Percentiles rank a stretch among this genome's conserved stretches.
Conservation (phyloP, 2,329 filamentous ascomycete genomes). For the Blastomyces gilchristii region DNA sequence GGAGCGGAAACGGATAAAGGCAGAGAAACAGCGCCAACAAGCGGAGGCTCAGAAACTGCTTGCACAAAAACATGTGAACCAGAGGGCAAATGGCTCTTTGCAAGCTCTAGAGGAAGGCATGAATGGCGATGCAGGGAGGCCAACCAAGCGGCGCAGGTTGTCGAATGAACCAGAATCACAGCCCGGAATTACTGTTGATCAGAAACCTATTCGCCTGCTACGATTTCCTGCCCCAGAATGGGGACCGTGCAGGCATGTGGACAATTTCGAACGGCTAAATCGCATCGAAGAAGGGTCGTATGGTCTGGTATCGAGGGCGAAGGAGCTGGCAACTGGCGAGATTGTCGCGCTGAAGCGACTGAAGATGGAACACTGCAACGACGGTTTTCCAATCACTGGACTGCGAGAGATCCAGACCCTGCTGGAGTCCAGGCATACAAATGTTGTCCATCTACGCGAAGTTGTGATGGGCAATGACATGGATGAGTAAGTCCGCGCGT, state of each 20-base stretch:
- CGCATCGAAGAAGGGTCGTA: slow-evolving; percentile 97
- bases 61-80: slow-evolving; percentile 23
- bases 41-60: slow-evolving; percentile 34
- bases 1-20: slow-evolving; percentile 74
- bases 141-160: slow-evolving; percentile 53
- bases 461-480: slow-evolving; percentile 65
- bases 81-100: not conserved
- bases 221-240: slow-evolving; percentile 61
- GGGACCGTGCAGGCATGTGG: slow-evolving; percentile 63
- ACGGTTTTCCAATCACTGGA: slow-evolving; percentile 86
- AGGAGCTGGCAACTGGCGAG: slow-evolving; percentile 59
- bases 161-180: slow-evolving; percentile 38
- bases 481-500: slow-evolving; percentile 42
- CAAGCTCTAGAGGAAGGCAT: slow-evolving; percentile 5
- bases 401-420: slow-evolving; percentile 89
- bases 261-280: slow-evolving; percentile 85
- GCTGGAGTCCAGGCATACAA: slow-evolving; percentile 65
- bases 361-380: slow-evolving; percentile 69
- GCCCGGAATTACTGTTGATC: slow-evolving; percentile 19
- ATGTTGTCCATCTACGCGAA: slow-evolving; percentile 73
- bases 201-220: slow-evolving; percentile 49
- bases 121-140: slow-evolving; percentile 32
- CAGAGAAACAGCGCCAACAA: slow-evolving; percentile 65
- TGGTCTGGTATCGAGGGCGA: slow-evolving; percentile 82
- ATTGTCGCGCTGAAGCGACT: slow-evolving; percentile 89